Base-by-base conservation (phyloP, 2,329 filamentous ascomycete genomes). In the Aureobasidium melanogenum region DNA sequence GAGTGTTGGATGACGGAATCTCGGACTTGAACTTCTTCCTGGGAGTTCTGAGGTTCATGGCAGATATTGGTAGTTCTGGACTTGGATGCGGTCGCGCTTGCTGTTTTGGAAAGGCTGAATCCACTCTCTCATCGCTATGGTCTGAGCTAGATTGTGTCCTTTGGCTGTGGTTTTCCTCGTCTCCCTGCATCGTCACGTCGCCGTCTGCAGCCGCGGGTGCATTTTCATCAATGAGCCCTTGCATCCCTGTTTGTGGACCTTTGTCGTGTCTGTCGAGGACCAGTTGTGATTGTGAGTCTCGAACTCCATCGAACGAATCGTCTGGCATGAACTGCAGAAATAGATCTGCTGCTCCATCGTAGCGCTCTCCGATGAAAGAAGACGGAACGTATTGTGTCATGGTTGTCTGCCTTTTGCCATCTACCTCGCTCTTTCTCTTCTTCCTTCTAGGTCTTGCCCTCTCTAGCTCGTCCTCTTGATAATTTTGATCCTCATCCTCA, bases 1-100 rank as follows among this genome's bases (percentile, higher is more conserved):
- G 66, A 17, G 67, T 67, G 38, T 69, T 67, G 1, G 67, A 69
- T 4, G 67, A 69, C 7, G 67, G 67, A n/a, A 69, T 66, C 47
- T 67, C 65, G 22, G 50, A 46, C 32, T 17, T 41, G 24, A 61
- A 55, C 26, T 8, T 55, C n/a, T 41, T 54, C n/a, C 14, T 38
- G 22, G 59, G 59, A 17, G 59, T 61, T 17, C 48, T 46, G 2
- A 50, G 41, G 17, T 38, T 36, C 19, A 44, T 51, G 8, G 30
- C 28, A 12, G 46, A 34, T 34, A 51, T 24, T 12, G 39, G 26
- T 17, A 60, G n/a, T 24, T 60, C 57, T 19, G 57, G 47, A 19
- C 44, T 63, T 61, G 51, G 54, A 46, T 38, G 57, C 47, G 22
- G 44, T 17, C 26, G 54, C 57, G 24, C 26, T 47, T 47, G 66